A percentile compares a stretch with the other conserved stretches of the same genome.
phyloP scores from a whole-genome alignment of 164 flowering plant species.

The Tetrastigma voinierianum region DNA sequence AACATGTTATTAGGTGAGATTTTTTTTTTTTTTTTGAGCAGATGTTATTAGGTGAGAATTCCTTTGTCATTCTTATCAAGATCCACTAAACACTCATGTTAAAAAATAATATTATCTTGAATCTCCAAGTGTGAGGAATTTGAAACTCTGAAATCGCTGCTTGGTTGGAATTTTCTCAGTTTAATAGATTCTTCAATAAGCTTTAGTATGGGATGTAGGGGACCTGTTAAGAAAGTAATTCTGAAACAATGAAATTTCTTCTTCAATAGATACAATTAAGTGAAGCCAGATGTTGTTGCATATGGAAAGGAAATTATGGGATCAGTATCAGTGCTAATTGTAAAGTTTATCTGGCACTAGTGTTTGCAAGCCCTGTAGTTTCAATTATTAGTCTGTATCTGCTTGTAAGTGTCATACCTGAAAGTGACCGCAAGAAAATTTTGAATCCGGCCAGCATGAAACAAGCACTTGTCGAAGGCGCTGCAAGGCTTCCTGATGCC shows the following conservation, averaged over 20 bases:
- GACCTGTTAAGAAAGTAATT: no score
- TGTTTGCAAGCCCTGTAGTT: conserved; percentile 99
- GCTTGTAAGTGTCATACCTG: conserved; percentile 89
- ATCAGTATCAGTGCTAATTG: conserved; percentile 96
- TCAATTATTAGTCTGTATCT: conserved; percentile 97
- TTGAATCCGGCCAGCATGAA: conserved; percentile 99
- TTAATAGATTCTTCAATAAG: background rate
- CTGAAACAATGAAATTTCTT: background rate
- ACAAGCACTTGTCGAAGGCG: conserved; percentile 98
- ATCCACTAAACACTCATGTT: no score
- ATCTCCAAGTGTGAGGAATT: no score
- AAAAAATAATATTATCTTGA: no score
- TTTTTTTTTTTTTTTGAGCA: no score
- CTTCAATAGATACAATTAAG: conserved; percentile 79
- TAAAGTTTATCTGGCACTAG: conserved; percentile 99
- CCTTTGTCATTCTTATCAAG: no score
- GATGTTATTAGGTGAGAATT: no score
- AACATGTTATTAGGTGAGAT: no score
- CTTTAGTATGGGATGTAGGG: background rate
- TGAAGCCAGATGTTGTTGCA: conserved; percentile 98
- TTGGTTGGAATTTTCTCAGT: no score
- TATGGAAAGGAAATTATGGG: conserved; percentile 98
- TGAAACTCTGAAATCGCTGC: no score
- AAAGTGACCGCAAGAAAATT: conserved; percentile 49
- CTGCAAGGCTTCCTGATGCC: conserved; percentile 94